Conservation (phyloP, 2,329 filamentous ascomycete genomes). For the Lecanicillium sp. region DNA sequence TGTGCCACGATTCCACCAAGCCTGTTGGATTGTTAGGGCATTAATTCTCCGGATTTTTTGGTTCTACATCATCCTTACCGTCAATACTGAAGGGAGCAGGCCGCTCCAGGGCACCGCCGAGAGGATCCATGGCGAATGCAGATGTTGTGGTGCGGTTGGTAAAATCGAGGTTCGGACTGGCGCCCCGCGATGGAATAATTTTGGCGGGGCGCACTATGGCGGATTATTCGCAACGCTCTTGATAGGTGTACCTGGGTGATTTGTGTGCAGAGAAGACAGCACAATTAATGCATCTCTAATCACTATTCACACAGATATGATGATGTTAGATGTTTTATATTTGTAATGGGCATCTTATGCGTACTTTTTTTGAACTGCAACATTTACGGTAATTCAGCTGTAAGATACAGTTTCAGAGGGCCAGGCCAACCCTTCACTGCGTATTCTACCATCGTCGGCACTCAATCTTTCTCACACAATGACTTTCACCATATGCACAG, state of each 20-base stretch:
- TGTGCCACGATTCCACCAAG: constrained; percentile 40
- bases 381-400: no score
- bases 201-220: constrained; percentile 20
- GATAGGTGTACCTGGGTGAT: constrained; percentile 12
- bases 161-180: constrained; percentile 6
- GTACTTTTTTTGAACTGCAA: no score
- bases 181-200: constrained; percentile 19
- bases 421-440: no score
- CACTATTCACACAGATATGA: no score
- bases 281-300: background rate
- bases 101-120: background rate
- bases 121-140: constrained; percentile 15
- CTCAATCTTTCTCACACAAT: no score
- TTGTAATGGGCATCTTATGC: no score
- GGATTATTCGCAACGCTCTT: constrained; percentile 12
- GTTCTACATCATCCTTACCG: constrained; percentile 12
- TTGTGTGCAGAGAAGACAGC: background rate
- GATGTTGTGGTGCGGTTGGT: constrained; percentile 11
- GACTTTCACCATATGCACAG: no score
- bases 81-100: constrained; percentile 8
- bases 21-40: constrained; percentile 21
- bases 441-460: no score
- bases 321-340: no score
- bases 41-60: background rate
- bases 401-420: no score